Evolutionary conservation across 371 early-diverging fungal genomes (phyloP), one percentile per base, ranked within the genome.

Genomic region (Capniomyces stellatus): DNA sequence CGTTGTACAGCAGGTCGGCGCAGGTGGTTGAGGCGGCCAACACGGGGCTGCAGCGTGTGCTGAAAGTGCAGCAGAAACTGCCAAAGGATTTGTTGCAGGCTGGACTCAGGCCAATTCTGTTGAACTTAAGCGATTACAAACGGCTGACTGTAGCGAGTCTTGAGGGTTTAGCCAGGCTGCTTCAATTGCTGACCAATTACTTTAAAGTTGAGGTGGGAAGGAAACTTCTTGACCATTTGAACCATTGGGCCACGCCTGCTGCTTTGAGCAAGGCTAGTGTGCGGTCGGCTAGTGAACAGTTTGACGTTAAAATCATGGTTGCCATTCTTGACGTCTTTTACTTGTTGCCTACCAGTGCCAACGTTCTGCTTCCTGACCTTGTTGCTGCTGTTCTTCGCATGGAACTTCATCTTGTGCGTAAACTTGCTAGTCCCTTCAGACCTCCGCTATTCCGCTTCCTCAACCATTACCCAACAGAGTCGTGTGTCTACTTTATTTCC

Each of bases 121-220:
- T 88, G 40, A 97, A 91, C 48, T 73, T 98, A 0, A 85, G 92
- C 0, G 95, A 97, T 58, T 85, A 85, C 73, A 92, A 87, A 63
- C 78, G 84, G 8, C 69, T 98, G 43, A 90, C 89, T 2, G 91
- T 96, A 1, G 73, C 88, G 15, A 89, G 86, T 27, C 67, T 98
- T 8, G 93, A 95, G 49, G 97, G 97, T 0, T 66, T 98, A 28
- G 93, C 92, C 0, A 77, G 95, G 3, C 72, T 98, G 22, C 64
- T 98, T 40, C 87, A 93, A 62, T 75, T 98, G 0, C 62, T 98
- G 57, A 89, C 90, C 28, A 90, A 85, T 64, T 98, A 96, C 62
- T 98, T 98, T 69, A 98, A 96, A 64, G 91, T 89, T 12, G 97
- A 98, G 59, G 93, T 98, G 31, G 98, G 98, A 25, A 82, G 81